Evolutionary conservation across 1,139 yeast species (phyloP).

Genomic region (Pichia sp.): DNA sequence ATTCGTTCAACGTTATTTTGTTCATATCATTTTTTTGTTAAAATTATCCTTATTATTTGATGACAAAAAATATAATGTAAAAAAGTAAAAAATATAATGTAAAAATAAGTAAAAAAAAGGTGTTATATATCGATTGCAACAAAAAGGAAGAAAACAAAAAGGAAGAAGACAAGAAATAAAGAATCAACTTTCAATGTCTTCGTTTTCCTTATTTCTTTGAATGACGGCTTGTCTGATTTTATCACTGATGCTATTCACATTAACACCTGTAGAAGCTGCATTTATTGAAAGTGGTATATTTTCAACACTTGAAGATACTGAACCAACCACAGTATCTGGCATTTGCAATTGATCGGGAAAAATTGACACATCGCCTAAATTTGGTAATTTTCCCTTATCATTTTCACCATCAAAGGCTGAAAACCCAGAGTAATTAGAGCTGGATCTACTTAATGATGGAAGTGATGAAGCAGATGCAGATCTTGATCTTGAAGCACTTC

Average conservation of each 20-base stretch:
- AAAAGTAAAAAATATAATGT: neutral
- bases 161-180: neutral
- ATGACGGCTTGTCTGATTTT: slow-evolving; percentile 20
- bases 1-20: too few relatives aligned
- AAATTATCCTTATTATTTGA: too few relatives aligned
- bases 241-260: slow-evolving; percentile 8
- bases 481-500: slow-evolving; percentile 9
- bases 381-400: slow-evolving; percentile 20
- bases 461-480: slow-evolving; percentile 11
- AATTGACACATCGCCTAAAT: slow-evolving; percentile 26
- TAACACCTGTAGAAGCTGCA: slow-evolving; percentile 7
- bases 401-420: slow-evolving; percentile 17
- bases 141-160: neutral
- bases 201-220: slow-evolving; percentile 16
- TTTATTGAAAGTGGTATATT: neutral
- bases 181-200: neutral
- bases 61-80: neutral
- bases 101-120: neutral
- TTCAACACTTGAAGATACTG: slow-evolving; percentile 7
- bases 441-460: slow-evolving; percentile 11
- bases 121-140: neutral
- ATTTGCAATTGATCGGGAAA: slow-evolving; percentile 24
- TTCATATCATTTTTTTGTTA: too few relatives aligned
- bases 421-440: slow-evolving; percentile 26
- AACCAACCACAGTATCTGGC: slow-evolving; percentile 6